Conservation (phyloP, 306 rosid species). For the Inga oerstediana region DNA sequence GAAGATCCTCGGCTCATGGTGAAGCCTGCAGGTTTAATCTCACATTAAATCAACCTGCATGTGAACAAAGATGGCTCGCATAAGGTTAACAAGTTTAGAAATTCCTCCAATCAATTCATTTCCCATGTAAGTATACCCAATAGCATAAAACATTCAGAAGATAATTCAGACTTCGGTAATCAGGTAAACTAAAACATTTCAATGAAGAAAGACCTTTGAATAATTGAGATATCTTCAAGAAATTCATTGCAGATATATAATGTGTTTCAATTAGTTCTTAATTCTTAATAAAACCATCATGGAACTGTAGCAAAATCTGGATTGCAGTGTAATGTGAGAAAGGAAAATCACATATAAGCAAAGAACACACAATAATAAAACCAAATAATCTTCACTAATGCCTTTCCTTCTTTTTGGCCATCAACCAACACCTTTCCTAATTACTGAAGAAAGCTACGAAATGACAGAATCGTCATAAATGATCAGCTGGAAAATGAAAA, state of each 20-base stretch:
- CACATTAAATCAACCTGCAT: slow-evolving; percentile 33
- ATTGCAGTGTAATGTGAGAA: neutral
- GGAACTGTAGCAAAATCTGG: neutral
- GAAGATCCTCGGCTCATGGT: slow-evolving; percentile 58
- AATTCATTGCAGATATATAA: neutral
- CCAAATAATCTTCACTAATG: neutral
- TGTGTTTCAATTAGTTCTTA: neutral
- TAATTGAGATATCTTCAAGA: neutral
- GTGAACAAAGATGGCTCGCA: slow-evolving; percentile 1
- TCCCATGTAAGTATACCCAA: neutral
- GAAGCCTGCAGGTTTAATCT: slow-evolving; percentile 35
- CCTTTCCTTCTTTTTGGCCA: neutral
- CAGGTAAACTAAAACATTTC: neutral
- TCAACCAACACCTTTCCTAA: neutral
- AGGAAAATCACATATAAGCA: neutral
- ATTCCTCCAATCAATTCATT: neutral
- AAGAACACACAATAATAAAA: neutral
- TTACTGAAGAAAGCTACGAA: neutral
- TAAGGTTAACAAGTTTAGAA: slow-evolving; percentile 4
- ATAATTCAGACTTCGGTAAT: neutral
- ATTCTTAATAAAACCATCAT: neutral
- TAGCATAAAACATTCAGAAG: slow-evolving; percentile 2
- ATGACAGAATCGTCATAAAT: neutral
- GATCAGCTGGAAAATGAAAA: neutral
- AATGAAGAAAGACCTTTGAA: neutral